These are phyloP conservation scores for Leccinum longicurvipes DNA, from an alignment of 768 basidiomycete species.

Conservation along the genomic window DNA sequence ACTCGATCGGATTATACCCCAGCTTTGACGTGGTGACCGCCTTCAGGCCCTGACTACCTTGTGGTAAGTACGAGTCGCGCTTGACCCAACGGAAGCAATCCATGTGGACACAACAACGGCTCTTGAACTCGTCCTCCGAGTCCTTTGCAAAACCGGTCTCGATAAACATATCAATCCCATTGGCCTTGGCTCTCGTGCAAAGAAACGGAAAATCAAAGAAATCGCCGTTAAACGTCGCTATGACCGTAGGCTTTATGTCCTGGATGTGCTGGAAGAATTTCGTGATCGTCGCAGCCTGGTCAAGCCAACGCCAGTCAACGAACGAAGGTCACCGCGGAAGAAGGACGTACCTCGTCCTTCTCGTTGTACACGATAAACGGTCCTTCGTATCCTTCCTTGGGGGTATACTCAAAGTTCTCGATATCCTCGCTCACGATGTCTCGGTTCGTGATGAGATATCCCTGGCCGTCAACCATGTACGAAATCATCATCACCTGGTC, in stretches of 20 bases:
- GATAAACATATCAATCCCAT: constrained; percentile 94
- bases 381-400: constrained; percentile 96
- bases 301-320: neutral
- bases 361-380: constrained; percentile 97
- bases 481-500: constrained; percentile 99
- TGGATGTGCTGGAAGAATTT: constrained; percentile 94
- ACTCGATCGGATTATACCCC: constrained; percentile 94
- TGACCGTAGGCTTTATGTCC: constrained; percentile 92
- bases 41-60: constrained; percentile 97
- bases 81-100: constrained; percentile 99
- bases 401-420: constrained; percentile 98
- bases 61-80: constrained; percentile 96
- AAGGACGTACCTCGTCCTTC: constrained; percentile 69
- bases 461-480: constrained; percentile 98
- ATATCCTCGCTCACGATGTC: constrained; percentile 98
- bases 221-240: constrained; percentile 98
- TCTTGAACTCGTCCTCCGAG: constrained; percentile 93
- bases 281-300: constrained; percentile 73
- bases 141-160: constrained; percentile 94
- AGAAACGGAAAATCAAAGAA: constrained; percentile 99
- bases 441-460: constrained; percentile 94
- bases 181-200: constrained; percentile 74
- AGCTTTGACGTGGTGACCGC: constrained; percentile 95
- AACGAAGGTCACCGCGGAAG: neutral
- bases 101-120: constrained; percentile 92